phyloP scores from a whole-genome alignment of 805 yeast genomes.

The Saccharomyces kudriavzevii region DNA sequence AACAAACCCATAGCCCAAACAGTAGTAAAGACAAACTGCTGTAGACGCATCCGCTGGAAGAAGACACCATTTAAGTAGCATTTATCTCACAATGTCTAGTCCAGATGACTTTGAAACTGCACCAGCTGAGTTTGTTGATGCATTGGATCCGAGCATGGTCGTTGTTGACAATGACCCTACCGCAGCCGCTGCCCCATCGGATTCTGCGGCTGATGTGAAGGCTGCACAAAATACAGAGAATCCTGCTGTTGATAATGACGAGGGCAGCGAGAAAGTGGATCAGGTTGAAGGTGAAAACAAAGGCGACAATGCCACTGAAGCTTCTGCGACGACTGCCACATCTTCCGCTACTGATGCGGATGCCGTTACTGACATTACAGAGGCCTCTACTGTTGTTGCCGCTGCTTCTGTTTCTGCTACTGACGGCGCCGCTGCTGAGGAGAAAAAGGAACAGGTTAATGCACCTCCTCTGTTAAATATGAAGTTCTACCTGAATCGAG shows the following conservation, averaged over 20 bases:
- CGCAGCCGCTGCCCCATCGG: background rate
- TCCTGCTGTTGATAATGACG: background rate
- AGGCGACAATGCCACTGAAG: background rate
- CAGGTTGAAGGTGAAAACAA: background rate
- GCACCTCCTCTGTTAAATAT: conserved; percentile 4
- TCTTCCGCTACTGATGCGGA: conserved; percentile 3
- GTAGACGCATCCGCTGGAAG: background rate
- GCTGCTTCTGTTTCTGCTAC: background rate
- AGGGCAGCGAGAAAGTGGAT: background rate
- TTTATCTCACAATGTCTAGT: conserved; percentile 9
- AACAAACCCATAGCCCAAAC: background rate
- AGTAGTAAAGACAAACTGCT: background rate
- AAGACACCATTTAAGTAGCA: background rate
- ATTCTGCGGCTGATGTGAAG: background rate
- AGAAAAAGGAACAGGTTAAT: background rate
- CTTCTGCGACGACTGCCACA: background rate
- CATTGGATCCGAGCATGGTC: conserved; percentile 8
- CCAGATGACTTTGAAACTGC: conserved; percentile 24
- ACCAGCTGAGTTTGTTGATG: conserved; percentile 22
- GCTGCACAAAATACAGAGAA: background rate
- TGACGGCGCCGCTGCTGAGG: background rate
- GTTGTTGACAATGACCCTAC: background rate
- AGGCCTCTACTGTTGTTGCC: background rate
- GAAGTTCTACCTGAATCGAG: conserved; percentile 20
- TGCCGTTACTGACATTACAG: background rate